Evolutionary conservation across 2,329 filamentous ascomycete genomes (phyloP).

Genomic region (Alternaria metachromatica): DNA sequence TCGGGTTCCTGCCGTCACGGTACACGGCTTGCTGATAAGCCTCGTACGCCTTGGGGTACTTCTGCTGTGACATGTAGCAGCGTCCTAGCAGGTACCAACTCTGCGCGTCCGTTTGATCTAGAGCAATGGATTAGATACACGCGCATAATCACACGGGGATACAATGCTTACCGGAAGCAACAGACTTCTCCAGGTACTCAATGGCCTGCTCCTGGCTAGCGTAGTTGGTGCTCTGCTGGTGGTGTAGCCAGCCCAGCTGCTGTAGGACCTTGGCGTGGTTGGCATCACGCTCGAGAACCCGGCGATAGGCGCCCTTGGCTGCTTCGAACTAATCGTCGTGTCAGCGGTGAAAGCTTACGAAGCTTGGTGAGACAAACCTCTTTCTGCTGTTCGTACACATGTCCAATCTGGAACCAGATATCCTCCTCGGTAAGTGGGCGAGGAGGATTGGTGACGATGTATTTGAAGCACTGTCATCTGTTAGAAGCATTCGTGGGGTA

Average conservation of each 20-base stretch:
- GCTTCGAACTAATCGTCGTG: conserved; percentile 75
- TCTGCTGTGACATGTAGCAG: conserved; percentile 99
- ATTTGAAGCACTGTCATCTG: conserved; percentile 85
- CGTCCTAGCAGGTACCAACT: conserved; percentile 98
- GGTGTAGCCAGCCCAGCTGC: conserved; percentile 96
- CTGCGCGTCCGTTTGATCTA: conserved; percentile 93
- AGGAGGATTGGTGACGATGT: conserved; percentile 92
- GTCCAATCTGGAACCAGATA: conserved; percentile 99
- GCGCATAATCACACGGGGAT: conserved; percentile 15
- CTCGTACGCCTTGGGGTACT: conserved; percentile 98
- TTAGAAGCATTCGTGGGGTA: conserved; percentile 15
- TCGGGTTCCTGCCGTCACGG: conserved; percentile 94
- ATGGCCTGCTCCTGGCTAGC: conserved; percentile 94
- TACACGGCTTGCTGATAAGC: conserved; percentile 99
- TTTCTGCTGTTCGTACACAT: conserved; percentile 98
- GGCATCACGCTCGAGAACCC: conserved; percentile 91
- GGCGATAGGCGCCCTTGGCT: conserved; percentile 89
- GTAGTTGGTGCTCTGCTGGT: conserved; percentile 92
- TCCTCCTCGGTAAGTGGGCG: conserved; percentile 94
- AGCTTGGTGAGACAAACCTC: conserved; percentile 70
- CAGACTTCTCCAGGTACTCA: conserved; percentile 96
- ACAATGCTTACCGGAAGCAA: conserved; percentile 75
- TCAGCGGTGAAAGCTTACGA: conserved; percentile 27
- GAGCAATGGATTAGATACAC: conserved; percentile 21
- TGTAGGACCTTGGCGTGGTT: conserved; percentile 98